Conservation (phyloP, 1,284 basidiomycete species). For the Grifola frondosa region DNA sequence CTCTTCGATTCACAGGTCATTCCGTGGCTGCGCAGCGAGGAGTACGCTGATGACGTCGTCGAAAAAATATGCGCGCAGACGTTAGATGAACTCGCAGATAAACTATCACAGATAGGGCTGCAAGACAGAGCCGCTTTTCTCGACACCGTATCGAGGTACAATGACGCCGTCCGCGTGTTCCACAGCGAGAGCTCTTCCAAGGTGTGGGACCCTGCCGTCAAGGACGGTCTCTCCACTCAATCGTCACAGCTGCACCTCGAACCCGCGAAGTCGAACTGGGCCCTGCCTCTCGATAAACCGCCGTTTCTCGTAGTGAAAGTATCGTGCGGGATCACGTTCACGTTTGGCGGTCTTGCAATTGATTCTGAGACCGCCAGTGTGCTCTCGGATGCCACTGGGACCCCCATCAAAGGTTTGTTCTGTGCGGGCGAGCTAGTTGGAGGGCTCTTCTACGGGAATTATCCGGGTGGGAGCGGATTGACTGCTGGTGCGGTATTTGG, state of each 20-base stretch:
- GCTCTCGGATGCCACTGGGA: conserved; percentile 40
- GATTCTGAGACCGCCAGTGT: conserved; percentile 54
- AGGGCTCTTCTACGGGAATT: conserved; percentile 59
- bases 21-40: conserved; percentile 51
- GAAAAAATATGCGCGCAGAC: conserved; percentile 50
- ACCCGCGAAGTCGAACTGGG: conserved; percentile 59
- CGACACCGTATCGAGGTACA: conserved; percentile 49
- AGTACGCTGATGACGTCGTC: conserved; percentile 61
- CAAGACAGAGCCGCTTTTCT: conserved; percentile 42
- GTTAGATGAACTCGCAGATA: conserved; percentile 50
- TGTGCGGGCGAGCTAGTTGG: conserved; percentile 69
- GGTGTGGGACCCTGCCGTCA: conserved; percentile 60
- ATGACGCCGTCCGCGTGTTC: conserved; percentile 44
- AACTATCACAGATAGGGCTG: conserved; percentile 47
- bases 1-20: conserved; percentile 53
- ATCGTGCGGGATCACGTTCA: conserved; percentile 69
- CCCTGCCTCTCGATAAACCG: conserved; percentile 46
- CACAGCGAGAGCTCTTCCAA: conserved; percentile 34
- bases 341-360: conserved; percentile 64
- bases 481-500: conserved; percentile 70
- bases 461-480: conserved; percentile 68
- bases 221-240: conserved; percentile 56
- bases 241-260: conserved; percentile 34
- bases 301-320: conserved; percentile 68
- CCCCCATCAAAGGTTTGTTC: conserved; percentile 52